Base-by-base conservation (phyloP, 2,329 filamentous ascomycete genomes). In the Hymenoscyphus linearis region DNA sequence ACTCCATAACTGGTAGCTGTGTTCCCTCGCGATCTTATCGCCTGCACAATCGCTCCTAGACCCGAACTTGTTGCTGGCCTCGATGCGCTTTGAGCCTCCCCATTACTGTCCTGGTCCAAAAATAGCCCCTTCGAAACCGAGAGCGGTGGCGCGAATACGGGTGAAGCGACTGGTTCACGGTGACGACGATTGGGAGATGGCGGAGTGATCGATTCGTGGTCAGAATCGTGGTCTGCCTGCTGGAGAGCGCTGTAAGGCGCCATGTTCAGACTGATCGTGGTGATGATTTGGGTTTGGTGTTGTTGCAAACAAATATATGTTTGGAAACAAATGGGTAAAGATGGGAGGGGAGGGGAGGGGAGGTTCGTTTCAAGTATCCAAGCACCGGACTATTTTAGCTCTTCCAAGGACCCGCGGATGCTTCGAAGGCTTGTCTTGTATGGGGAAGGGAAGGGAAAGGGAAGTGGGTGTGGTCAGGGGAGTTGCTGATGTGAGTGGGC, bases 111-210 rank as follows among this genome's bases (percentile, higher is more conserved):
- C 34, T 60, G 59, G 58, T 64, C 66, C 66, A 67, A 66, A 67
- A 69, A 68, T 66, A 69, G 64, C 57, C 56, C 60, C 37, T 58
- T 52, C 40, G 60, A 62, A 26, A 57, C 60, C 22, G 57, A 57
- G 37, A 60, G 26, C 26, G 55, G 61, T 62, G 61, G 63, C 61
- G 61, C 61, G 57, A 58, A 58, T 22, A 58, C 53, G 22, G 62
- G 61, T 40, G 62, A 62, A 60, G 60, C 55, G 59, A 60, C 60
- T 25, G 52, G 55, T 44, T 52, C 34, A 52, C 47, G 52, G 40
- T 31, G 36, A n/a, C 4, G 12, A 35, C 40, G 35, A 18, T 34
- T 31, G 5, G 57, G 57, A 6, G 56, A 52, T 2, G 58, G 18
- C 7, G 52, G 52, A 16, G 36, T n/a, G 25, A 35, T 60, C 25